Conservation (phyloP, 345 rosid species). For the Gossypium turneri region DNA sequence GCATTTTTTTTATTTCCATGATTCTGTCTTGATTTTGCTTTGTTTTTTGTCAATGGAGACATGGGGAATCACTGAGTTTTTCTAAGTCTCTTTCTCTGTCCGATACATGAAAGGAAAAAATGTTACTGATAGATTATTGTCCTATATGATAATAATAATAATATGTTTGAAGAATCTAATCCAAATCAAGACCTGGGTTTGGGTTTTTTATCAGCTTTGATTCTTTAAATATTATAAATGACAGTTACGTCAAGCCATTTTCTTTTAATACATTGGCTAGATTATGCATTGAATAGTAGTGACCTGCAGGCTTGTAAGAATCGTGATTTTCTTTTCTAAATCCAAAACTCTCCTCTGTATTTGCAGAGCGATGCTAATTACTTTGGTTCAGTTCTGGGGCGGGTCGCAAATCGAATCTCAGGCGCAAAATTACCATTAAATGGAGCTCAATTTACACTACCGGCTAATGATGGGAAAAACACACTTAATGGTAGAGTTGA, state of each 20-base stretch:
- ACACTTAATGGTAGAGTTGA: slow-evolving; percentile 61
- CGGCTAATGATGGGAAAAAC: slow-evolving; percentile 67
- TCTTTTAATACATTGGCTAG: neutral
- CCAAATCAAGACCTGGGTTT: neutral
- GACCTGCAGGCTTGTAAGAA: neutral
- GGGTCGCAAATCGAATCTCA: slow-evolving; percentile 79
- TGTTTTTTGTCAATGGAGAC: neutral
- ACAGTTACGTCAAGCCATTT: neutral
- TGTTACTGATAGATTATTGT: neutral
- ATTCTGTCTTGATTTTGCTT: neutral
- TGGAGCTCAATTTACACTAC: slow-evolving; percentile 50
- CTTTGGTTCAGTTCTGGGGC: slow-evolving; percentile 82
- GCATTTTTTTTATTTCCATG: neutral
- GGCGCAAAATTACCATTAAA: slow-evolving; percentile 55
- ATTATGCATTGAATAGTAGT: neutral
- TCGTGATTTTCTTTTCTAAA: neutral
- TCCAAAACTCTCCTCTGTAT: no score
- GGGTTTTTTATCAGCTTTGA: neutral
- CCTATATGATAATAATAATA: neutral
- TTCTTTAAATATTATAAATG: neutral
- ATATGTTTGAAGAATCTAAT: neutral
- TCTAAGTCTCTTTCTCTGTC: neutral
- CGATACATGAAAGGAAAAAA: neutral
- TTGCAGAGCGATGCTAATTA: slow-evolving; percentile 59
- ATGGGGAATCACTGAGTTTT: neutral